Evolutionary conservation across 352 stramenopile genomes (phyloP), one percentile per base, ranked within the genome.

Genomic region (Pythium coloratum): DNA sequence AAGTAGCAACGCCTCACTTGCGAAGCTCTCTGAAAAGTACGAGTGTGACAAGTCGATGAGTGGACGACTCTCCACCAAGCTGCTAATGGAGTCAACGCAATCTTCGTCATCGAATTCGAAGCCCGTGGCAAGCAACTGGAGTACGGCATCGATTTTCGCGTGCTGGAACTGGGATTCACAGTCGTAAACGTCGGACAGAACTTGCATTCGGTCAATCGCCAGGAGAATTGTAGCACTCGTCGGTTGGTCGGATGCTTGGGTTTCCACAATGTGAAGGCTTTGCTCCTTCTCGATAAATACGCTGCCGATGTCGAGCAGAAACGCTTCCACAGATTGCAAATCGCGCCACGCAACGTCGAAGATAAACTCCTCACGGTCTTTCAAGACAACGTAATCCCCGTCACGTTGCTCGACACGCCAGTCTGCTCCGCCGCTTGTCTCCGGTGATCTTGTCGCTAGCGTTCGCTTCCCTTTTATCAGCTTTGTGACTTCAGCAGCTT

Each of bases 1-100:
- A 24, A 88, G 58, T 12, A 81, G 62, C 6, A 88, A 32, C 0
- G 73, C 85, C 51, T 91, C 79, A 2, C 63, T 53, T 3, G 72
- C 71, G 34, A 84, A 89, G 44, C 81, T 89, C 49, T 89, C 80
- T 46, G 76, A 81, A 58, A 89, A 88, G 58, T 91, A 91, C 9
- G 62, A 59, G 24, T 87, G 66, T 2, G 77, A 69, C 18, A 84
- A 83, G 44, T 89, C 82, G 10, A 91, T 55, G 7, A 80, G 58
- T 6, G 81, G 72, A 1, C 76, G 70, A 16, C 47, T 63, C 34
- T 76, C 70, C 6, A 87, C 46, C 1, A 66, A 78, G 6, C 14
- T 62, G 63, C 0, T 66, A 30, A 24, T 85, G 8, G 3, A 74
- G 66, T 70, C 61, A 33, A 64, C 28, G 2, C 36, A 7, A 26